These are phyloP conservation scores for Solanum raphanifolium DNA, from an alignment of 257 asterid genomes.

Conservation along the genomic window DNA sequence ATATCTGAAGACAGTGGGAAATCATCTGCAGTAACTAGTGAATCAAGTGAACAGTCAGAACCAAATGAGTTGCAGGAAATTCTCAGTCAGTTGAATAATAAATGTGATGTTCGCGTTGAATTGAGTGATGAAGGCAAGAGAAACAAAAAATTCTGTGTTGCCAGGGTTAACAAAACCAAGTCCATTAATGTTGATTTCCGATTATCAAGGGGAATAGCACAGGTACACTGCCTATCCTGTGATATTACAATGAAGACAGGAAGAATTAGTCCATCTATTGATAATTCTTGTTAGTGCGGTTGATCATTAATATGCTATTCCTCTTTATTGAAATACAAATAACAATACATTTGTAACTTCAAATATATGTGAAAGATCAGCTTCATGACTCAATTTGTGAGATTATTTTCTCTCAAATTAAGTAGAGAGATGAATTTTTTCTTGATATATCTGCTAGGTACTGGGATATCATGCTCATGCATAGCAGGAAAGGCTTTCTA, in stretches of 20 bases:
- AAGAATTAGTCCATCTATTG: background rate
- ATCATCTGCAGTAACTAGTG: slow-evolving; percentile 19
- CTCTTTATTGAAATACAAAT: background rate
- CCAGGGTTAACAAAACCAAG: slow-evolving; percentile 67
- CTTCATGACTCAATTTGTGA: background rate
- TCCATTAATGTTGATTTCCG: slow-evolving; percentile 92
- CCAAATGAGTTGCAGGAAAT: slow-evolving; percentile 40
- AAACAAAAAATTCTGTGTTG: slow-evolving; percentile 56
- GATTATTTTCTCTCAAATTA: background rate
- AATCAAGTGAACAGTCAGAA: slow-evolving; percentile 19
- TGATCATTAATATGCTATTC: background rate
- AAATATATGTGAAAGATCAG: background rate
- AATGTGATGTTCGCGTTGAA: slow-evolving; percentile 42
- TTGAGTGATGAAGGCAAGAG: slow-evolving; percentile 45
- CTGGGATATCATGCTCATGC: background rate
- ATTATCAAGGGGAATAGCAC: slow-evolving; percentile 93
- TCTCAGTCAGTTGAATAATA: slow-evolving; percentile 36
- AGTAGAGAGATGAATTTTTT: background rate
- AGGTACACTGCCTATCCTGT: slow-evolving; percentile 41
- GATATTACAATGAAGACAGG: background rate
- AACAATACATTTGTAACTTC: background rate
- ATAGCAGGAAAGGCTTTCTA: background rate
- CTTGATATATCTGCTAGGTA: background rate
- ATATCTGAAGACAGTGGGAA: slow-evolving; percentile 1
- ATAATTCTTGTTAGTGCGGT: background rate